Evolutionary conservation across 345 rosid genomes (phyloP).

Genomic region (Lepidium didymum): DNA sequence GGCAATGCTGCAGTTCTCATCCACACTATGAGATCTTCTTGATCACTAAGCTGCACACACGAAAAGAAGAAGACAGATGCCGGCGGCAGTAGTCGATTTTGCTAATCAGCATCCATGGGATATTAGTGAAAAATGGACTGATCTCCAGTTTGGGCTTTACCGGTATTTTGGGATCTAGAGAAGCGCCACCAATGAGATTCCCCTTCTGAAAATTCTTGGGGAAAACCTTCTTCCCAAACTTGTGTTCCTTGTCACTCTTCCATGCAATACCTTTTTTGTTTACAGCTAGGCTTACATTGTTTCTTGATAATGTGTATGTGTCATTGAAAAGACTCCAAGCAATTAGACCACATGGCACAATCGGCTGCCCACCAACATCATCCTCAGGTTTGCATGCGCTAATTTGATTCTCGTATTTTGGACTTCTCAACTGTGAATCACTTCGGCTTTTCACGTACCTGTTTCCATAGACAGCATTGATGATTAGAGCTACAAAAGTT

Average conservation of each 20-base stretch:
- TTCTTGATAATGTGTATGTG: conserved; percentile 55
- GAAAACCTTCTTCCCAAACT: conserved; percentile 72
- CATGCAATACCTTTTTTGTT: conserved; percentile 75
- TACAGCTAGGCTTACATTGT: conserved; percentile 36
- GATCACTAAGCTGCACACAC: conserved; percentile 66
- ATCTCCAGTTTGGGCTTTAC: conserved; percentile 28
- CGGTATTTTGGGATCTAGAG: conserved; percentile 34
- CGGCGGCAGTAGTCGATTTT: background rate
- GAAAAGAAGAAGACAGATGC: background rate
- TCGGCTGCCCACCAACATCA: conserved; percentile 32
- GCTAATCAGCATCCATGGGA: background rate
- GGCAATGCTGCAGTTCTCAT: conserved; percentile 99
- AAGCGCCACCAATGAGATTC: conserved; percentile 54
- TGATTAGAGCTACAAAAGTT: background rate
- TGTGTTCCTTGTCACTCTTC: conserved; percentile 93
- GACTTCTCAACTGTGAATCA: conserved; percentile 56
- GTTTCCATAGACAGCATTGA: conserved; percentile 16
- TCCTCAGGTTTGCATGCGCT: conserved; percentile 69
- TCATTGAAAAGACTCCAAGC: conserved; percentile 99
- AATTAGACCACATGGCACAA: conserved; percentile 97
- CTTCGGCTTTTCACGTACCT: conserved; percentile 96
- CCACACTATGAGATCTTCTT: conserved; percentile 96
- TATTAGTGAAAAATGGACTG: background rate
- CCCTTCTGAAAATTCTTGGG: conserved; percentile 80
- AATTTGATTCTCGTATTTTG: conserved; percentile 29